Conservation (phyloP, 768 basidiomycete genomes). For the Suillus sp. region DNA sequence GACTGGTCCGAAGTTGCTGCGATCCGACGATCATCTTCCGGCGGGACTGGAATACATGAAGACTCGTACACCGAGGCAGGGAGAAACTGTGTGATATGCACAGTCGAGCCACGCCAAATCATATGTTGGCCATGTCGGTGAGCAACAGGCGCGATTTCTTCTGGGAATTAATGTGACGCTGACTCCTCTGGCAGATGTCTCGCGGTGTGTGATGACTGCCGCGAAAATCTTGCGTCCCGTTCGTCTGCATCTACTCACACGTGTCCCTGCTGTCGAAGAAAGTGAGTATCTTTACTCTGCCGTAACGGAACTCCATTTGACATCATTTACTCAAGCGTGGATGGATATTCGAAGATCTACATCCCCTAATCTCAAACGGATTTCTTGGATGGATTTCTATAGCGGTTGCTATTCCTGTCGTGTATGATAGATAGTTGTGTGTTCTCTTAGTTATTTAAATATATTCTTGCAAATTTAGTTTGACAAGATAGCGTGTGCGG, state of each 20-base stretch:
- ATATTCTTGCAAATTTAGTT: neutral
- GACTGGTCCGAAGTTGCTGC: slow-evolving; percentile 34
- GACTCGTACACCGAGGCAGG: slow-evolving; percentile 29
- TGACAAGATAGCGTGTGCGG: neutral
- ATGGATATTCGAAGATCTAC: slow-evolving; percentile 38
- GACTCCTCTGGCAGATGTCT: slow-evolving; percentile 40
- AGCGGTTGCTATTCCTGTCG: neutral
- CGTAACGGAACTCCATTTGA: slow-evolving; percentile 10
- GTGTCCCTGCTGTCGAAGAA: slow-evolving; percentile 53
- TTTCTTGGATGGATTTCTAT: neutral
- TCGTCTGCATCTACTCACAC: slow-evolving; percentile 49
- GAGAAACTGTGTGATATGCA: slow-evolving; percentile 70
- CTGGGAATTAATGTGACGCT: slow-evolving; percentile 7
- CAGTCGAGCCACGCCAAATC: slow-evolving; percentile 63
- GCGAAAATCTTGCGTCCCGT: slow-evolving; percentile 53
- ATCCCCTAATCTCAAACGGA: slow-evolving; percentile 24
- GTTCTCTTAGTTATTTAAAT: neutral
- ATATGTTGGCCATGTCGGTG: slow-evolving; percentile 89
- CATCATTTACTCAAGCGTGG: slow-evolving; percentile 25
- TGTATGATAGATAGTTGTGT: neutral
- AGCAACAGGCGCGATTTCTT: slow-evolving; percentile 20
- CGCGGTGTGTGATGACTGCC: slow-evolving; percentile 55
- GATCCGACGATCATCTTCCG: slow-evolving; percentile 24
- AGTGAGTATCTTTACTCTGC: slow-evolving; percentile 33
- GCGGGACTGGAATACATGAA: slow-evolving; percentile 21